These are phyloP conservation scores for Candida rishiriensis DNA, from an alignment of 805 yeast species.

Conservation along the genomic window DNA sequence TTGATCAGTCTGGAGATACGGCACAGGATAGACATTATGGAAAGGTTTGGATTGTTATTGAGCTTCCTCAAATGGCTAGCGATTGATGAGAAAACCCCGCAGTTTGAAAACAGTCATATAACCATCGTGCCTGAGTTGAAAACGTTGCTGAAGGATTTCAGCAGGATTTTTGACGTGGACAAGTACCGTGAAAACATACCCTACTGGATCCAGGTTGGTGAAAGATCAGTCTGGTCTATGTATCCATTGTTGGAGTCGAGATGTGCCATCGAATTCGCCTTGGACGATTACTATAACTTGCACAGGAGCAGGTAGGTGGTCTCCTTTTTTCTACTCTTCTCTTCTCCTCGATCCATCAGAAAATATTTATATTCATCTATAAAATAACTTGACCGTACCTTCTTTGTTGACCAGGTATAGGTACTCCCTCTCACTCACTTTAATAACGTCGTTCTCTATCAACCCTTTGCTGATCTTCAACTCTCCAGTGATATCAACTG, in stretches of 20 bases:
- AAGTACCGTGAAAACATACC: constrained; percentile 68
- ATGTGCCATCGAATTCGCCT: constrained; percentile 82
- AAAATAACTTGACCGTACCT: constrained; percentile 39
- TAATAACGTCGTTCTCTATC: constrained; percentile 15
- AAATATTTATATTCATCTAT: constrained; percentile 27
- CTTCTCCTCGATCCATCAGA: neutral
- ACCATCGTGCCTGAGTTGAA: constrained; percentile 86
- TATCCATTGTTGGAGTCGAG: constrained; percentile 81
- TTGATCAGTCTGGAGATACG: constrained; percentile 73
- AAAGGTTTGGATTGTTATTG: constrained; percentile 71
- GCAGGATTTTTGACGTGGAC: constrained; percentile 74
- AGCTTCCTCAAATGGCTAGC: constrained; percentile 68
- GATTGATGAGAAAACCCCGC: constrained; percentile 83
- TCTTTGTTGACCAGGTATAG: constrained; percentile 58
- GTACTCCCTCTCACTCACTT: constrained; percentile 57
- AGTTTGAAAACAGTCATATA: constrained; percentile 69
- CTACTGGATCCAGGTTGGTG: constrained; percentile 89
- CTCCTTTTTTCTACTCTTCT: neutral
- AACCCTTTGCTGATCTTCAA: constrained; percentile 58
- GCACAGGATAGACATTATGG: constrained; percentile 77
- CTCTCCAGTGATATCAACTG: constrained; percentile 76
- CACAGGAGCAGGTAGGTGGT: constrained; percentile 18
- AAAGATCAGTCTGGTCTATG: constrained; percentile 89
- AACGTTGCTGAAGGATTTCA: constrained; percentile 64
- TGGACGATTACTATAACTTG: constrained; percentile 64